A percentile compares a stretch with the other conserved stretches of the same genome.
Evolutionary conservation across 345 rosid species (phyloP).

Genomic region (Arabidopsis arenosa): DNA sequence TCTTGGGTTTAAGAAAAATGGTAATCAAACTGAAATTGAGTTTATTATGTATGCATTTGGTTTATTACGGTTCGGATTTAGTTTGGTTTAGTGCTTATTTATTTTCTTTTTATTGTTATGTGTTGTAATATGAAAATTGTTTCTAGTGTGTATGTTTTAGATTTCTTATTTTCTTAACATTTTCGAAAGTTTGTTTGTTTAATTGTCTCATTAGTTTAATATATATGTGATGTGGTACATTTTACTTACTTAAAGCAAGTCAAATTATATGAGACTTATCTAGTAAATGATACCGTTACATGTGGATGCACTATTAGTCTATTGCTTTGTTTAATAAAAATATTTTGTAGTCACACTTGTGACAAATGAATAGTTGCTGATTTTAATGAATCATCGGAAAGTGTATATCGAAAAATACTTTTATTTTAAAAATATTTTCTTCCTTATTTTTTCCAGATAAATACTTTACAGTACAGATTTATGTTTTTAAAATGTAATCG

Average conservation of each 20-base stretch:
- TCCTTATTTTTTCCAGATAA: not conserved
- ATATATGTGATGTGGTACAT: not conserved
- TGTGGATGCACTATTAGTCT: not conserved
- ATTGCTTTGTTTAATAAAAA: not conserved
- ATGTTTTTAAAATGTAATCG: not conserved
- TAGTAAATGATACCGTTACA: not conserved
- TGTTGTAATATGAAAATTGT: conserved; percentile 23
- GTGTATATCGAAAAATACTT: not conserved
- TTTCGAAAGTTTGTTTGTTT: not conserved
- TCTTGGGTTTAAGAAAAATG: conserved; percentile 2
- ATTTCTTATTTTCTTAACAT: conserved; percentile 11
- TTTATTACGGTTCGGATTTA: not conserved
- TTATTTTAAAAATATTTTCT: too few relatives aligned
- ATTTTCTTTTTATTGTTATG: not conserved
- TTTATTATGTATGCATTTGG: conserved; percentile 1
- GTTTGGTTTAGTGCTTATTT: not conserved
- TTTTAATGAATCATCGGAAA: not conserved
- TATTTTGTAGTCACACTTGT: not conserved
- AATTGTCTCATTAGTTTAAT: not conserved
- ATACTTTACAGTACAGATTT: not conserved
- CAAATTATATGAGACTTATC: not conserved
- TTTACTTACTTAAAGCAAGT: not conserved
- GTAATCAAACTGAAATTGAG: conserved; percentile 33
- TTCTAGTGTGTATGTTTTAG: not conserved
- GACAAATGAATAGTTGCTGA: not conserved